Base-by-base conservation (phyloP, 495 filamentous ascomycete species). In the Penicillium diatomitis region DNA sequence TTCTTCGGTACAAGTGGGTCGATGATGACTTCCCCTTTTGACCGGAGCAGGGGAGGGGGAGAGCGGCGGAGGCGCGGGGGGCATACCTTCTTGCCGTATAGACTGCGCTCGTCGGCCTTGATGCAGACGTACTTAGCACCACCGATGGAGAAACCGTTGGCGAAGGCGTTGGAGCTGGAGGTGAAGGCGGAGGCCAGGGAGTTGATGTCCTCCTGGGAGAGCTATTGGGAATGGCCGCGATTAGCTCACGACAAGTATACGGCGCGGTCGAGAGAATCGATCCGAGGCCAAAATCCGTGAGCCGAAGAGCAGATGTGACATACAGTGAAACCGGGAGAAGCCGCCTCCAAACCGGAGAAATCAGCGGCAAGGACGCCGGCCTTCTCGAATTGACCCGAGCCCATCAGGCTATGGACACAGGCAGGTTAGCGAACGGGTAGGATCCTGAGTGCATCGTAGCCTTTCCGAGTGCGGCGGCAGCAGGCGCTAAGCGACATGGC, bases 1-100 rank as follows among this genome's bases (percentile, higher is more conserved):
- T 20, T 20, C 20, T 20, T 20, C 20, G 20, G 20, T 20, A 20
- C 20, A 20, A 20, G 20, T 20, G 20, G 20, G 20, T 20, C 20
- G 20, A 20, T 20, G 2, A 20, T 20, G 20, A 20, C 20, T 20
- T 20, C 2, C 30, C 12, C 32, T n/a, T 4, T 4, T 8, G 27
- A 10, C 28, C 7, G n/a, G 28, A 4, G 45, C 8, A 34, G 8
- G 12, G 44, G 20, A 38, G 35, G 8, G 38, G 7, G 38, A 37
- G 0, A 38, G 28, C 5, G 32, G 8, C 6, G 9, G 11, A 6
- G 32, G 8, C 3, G 57, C 20, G 34, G 8, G 29, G 11, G 7
- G 8, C 73, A 33, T 74, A 96, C 91, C 79, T 90, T 80, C 76
- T 88, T 87, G 52, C 77, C 86, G 68, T 95, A 94, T 52, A 96